Evolutionary conservation across 2,329 filamentous ascomycete species (phyloP).

Genomic region (Verticillium nonalfalfae): DNA sequence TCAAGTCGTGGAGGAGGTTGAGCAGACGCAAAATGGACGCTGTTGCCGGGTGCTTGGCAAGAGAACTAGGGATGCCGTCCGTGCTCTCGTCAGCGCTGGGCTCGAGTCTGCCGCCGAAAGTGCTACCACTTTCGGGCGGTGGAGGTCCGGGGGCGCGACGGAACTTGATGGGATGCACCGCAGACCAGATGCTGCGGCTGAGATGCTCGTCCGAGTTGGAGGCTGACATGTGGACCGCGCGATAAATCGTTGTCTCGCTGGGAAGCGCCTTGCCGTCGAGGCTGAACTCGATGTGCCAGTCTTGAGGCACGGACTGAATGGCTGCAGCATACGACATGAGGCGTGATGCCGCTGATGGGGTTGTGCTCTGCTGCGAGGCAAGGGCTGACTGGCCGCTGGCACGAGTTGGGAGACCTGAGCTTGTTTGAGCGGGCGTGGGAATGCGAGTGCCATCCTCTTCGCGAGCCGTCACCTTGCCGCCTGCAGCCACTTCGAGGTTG

Average conservation of each 20-base stretch:
- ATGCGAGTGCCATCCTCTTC: conserved; percentile 89
- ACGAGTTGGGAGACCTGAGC: conserved; percentile 30
- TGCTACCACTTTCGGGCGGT: conserved; percentile 66
- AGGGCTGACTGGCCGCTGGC: conserved; percentile 31
- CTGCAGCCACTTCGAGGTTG: conserved; percentile 81
- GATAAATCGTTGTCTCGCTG: conserved; percentile 93
- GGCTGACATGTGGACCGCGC: conserved; percentile 70
- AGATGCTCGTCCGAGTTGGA: conserved; percentile 53
- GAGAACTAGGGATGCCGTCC: conserved; percentile 65
- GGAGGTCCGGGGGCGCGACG: conserved; percentile 78
- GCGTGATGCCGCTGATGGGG: conserved; percentile 47
- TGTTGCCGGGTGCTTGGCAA: conserved; percentile 78
- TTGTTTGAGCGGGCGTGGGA: conserved; percentile 65
- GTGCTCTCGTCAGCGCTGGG: conserved; percentile 47
- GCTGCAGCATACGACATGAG: conserved; percentile 80
- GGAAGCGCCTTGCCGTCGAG: conserved; percentile 77
- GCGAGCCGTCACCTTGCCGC: conserved; percentile 81
- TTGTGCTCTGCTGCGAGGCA: conserved; percentile 36
- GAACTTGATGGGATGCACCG: conserved; percentile 87
- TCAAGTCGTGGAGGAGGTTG: conserved; percentile 86
- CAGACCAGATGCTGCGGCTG: conserved; percentile 79
- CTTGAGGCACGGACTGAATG: conserved; percentile 72
- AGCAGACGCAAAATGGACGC: conserved; percentile 82
- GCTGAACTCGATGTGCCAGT: conserved; percentile 97
- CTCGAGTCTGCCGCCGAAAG: conserved; percentile 43